Evolutionary conservation across 2,329 filamentous ascomycete genomes (phyloP), one percentile per base, ranked within the genome.

Genomic region (Monilinia laxa): DNA sequence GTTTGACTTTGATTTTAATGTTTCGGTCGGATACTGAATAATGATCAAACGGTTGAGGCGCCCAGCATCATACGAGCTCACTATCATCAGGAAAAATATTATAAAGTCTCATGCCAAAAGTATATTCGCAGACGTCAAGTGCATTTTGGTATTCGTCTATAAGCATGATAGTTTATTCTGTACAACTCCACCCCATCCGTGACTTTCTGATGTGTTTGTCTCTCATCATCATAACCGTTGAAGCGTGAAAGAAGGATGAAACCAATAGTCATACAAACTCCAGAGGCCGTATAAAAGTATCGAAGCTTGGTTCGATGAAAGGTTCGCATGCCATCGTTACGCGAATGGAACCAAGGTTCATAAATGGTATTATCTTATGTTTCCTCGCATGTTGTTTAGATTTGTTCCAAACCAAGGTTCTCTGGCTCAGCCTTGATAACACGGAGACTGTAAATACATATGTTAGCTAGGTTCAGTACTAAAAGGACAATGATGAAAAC

Each of bases 391-490:
- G 14, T 11, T 59, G n/a, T 42, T 57, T 67, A 67, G 38, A 52
- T 9, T 52, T 62, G 62, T 60, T 40, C 66, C 9, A 72, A 66
- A 63, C 74, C 74, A 35, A 76, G 73, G 64, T 74, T 60, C 42
- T 69, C 68, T 62, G 73, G 71, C 68, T 76, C 73, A 45, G 74
- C 74, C 66, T 75, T 74, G 71, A 76, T 75, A 52, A 76, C 72
- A 72, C 74, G 74, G 68, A 76, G 73, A 66, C 74, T 75, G 53
- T 3, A 51, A 38, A 65, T 18, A 58, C 28, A 45, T 66, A 68
- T 59, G 65, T 59, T 25, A 65, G 47, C 16, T 18, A 54, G 51
- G 23, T 23, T 16, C 18, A 6, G 2, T 12, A 9, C 38, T 14
- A 38, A n/a, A 25, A 9, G 23, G 20, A 4, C 18, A 28, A 28